Evolutionary conservation across 2,329 filamentous ascomycete species (phyloP), one percentile per base, ranked within the genome.

Genomic region (Alternaria triticina): DNA sequence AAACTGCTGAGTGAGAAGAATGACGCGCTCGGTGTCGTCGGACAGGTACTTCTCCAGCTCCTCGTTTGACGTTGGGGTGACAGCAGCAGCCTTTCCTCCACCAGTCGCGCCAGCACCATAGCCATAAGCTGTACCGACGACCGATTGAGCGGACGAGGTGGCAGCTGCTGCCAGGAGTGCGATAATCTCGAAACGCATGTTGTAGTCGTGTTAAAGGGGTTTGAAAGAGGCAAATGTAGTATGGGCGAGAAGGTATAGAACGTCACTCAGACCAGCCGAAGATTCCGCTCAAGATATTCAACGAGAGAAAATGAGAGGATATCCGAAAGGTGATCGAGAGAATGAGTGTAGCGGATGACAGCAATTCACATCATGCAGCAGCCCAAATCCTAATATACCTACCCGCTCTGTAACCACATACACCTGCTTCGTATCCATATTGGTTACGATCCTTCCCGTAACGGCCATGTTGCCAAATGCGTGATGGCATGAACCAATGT

Each of bases 91-190:
- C 27, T 63, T 60, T 20, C 71, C 73, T 57, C 73, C 73, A 23
- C 72, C 73, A 5, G 73, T 75, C 1, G 68, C 65, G 44, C 67
- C 72, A 2, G 59, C 54, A 20, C 72, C 73, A 28, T 74, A 75
- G 45, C 73, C 73, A 9, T 70, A 70, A 4, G 73, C 64, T 23
- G 64, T 73, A 15, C 73, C 73, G 15, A 73, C 71, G 57, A 66
- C 73, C 11, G 62, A 55, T 57, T 74, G 72, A 6, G 71, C 69
- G 12, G 70, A 69, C 2, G 59, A 65, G 40, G 64, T 66, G 28
- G 65, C 67, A 3, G 63, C 67, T 12, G 61, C 68, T 22, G 66
- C 60, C 28, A 73, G 52, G 43, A 73, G 49, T 30, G 64, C 58
- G 22, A 64, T 33, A 23, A 66, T 11, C 56, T 70, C 62, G 63